Evolutionary conservation across 2,329 filamentous ascomycete genomes (phyloP).

Genomic region (Pleomassaria siparia): DNA sequence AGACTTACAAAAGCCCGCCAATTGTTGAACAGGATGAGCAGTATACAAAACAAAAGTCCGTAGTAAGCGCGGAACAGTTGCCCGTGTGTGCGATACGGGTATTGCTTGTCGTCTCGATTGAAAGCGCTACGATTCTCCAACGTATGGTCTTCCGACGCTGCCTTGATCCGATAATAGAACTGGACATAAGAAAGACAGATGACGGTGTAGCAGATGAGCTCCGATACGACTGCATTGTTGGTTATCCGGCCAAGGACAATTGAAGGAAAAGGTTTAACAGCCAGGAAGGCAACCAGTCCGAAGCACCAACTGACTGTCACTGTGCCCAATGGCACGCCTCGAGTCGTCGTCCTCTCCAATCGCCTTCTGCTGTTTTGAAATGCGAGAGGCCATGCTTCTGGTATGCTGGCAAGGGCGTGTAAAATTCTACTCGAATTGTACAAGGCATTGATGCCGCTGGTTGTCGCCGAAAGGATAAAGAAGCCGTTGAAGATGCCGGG

Average conservation of each 20-base stretch:
- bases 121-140: constrained; percentile 28
- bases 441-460: constrained; percentile 46
- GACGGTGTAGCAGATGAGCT: constrained; percentile 40
- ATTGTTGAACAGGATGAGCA: constrained; percentile 30
- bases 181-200: constrained; percentile 38
- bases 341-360: constrained; percentile 38
- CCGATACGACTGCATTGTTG: constrained; percentile 39
- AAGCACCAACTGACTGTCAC: constrained; percentile 42
- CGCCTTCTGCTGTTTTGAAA: constrained; percentile 32
- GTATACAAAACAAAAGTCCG: constrained; percentile 24
- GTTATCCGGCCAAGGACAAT: constrained; percentile 38
- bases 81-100: constrained; percentile 29
- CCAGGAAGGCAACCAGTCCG: constrained; percentile 42
- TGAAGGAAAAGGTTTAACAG: constrained; percentile 28
- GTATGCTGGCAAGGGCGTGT: constrained; percentile 47
- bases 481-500: constrained; percentile 50
- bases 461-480: constrained; percentile 49
- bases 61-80: constrained; percentile 31
- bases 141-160: constrained; percentile 24
- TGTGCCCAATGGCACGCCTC: constrained; percentile 44
- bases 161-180: constrained; percentile 34
- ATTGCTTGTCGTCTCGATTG: constrained; percentile 32
- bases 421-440: constrained; percentile 48
- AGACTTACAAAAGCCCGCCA: constrained; percentile 26
- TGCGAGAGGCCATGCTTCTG: constrained; percentile 44